A percentile compares a stretch with the other conserved stretches of the same genome.
These are phyloP conservation scores for Rhytidhysteron rufulum DNA, from an alignment of 2,329 filamentous ascomycete genomes.

Conservation along the genomic window DNA sequence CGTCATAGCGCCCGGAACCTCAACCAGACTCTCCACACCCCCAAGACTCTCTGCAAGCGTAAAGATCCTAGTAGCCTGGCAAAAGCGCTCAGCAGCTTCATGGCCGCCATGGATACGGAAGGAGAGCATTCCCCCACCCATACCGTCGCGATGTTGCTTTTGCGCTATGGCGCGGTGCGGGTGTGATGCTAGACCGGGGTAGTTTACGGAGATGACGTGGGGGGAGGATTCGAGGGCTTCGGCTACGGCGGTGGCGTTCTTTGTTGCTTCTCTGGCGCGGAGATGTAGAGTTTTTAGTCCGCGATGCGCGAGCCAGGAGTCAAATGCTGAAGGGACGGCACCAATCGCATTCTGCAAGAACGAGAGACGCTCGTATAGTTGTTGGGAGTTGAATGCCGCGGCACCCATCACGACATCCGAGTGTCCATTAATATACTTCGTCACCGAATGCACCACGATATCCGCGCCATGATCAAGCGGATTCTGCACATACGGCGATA, in stretches of 20 bases:
- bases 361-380: conserved; percentile 69
- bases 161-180: conserved; percentile 78
- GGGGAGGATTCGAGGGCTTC: conserved; percentile 72
- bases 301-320: conserved; percentile 96
- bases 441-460: conserved; percentile 94
- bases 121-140: conserved; percentile 96
- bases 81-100: conserved; percentile 85
- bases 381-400: conserved; percentile 86
- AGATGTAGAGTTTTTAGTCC: conserved; percentile 96
- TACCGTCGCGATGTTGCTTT: conserved; percentile 88
- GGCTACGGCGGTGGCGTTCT: conserved; percentile 77
- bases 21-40: conserved; percentile 86
- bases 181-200: conserved; percentile 86
- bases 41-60: conserved; percentile 90
- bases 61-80: conserved; percentile 83
- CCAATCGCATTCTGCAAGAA: conserved; percentile 98
- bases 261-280: conserved; percentile 77
- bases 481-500: conserved; percentile 95
- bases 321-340: conserved; percentile 89
- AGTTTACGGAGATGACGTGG: conserved; percentile 87
- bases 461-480: conserved; percentile 93
- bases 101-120: conserved; percentile 91
- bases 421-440: conserved; percentile 99
- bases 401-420: conserved; percentile 96
- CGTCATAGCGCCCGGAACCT: conserved; percentile 94